These are phyloP conservation scores for Amyloporia xantha DNA, from an alignment of 768 basidiomycete genomes.

Conservation along the genomic window DNA sequence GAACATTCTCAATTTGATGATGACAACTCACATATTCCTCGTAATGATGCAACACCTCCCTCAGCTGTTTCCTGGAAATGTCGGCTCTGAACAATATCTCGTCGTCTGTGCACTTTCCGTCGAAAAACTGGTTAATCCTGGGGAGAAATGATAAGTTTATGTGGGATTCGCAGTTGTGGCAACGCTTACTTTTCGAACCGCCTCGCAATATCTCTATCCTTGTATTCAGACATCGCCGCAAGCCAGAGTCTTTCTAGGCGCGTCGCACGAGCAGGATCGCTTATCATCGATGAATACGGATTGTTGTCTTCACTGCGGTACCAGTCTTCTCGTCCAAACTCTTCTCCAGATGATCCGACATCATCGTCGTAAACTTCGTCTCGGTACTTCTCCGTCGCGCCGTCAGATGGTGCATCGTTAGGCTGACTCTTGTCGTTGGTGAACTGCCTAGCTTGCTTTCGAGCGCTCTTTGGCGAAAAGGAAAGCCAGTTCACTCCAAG, in stretches of 20 bases:
- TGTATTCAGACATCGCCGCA: constrained; percentile 83
- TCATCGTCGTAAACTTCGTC: constrained; percentile 25
- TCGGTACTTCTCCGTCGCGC: constrained; percentile 17
- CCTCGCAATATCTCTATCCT: constrained; percentile 58
- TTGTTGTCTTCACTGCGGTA: constrained; percentile 35
- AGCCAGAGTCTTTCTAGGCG: constrained; percentile 78
- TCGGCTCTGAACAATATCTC: constrained; percentile 90
- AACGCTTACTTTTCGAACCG: constrained; percentile 70
- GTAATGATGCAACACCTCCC: constrained; percentile 79
- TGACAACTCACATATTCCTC: constrained; percentile 69
- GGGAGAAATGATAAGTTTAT: neutral
- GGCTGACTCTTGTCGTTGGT: constrained; percentile 29
- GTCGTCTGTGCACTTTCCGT: constrained; percentile 86
- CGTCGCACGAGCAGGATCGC: constrained; percentile 77
- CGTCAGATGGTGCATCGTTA: constrained; percentile 16
- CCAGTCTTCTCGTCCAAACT: constrained; percentile 30
- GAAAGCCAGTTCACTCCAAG: constrained; percentile 39
- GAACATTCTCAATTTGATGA: neutral
- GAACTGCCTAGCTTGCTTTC: constrained; percentile 37
- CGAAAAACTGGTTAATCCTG: constrained; percentile 90
- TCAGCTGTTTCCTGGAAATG: constrained; percentile 76
- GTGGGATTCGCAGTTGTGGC: neutral
- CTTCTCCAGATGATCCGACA: constrained; percentile 22
- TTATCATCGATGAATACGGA: constrained; percentile 58
- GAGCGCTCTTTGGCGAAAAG: constrained; percentile 47